Evolutionary conservation across 2,329 filamentous ascomycete genomes (phyloP), one percentile per base, ranked within the genome.

Genomic region (Fusarium zealandicum): DNA sequence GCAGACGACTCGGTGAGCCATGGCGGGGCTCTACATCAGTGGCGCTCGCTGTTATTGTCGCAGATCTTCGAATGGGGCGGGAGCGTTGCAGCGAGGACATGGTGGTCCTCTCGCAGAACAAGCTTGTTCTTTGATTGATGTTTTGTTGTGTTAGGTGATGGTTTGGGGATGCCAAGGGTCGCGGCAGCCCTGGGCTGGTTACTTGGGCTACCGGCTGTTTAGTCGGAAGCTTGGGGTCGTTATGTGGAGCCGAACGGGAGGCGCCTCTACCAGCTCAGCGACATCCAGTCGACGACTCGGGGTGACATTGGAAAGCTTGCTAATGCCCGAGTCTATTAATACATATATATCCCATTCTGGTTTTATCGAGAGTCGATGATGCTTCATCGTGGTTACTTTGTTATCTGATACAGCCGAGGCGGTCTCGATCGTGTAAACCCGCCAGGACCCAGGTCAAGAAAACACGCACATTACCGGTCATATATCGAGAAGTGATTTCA

Each of bases 1-100:
- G 80, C 27, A 83, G 71, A 32, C 80, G 76, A 64, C 77, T 83
- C 2, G 81, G 80, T 9, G 81, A 83, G 14, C 61, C 66, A 61
- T 69, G 76, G 51, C 76, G 72, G 20, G 67, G 50, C 32, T 70
- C 69, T 56, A 45, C 56, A 28, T 65, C 63, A 13, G 61, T 27
- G 25, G 54, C 25, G 51, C 43, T 37, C 37, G 46, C 18, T 32
- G 58, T 18, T 38, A 50, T 54, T 35, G 56, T 45, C 16, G 58
- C 54, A 39, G 73, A 78, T 53, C 78, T 78, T 30, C 80, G 80
- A 50, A 83, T 61, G 3, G 82, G 82, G 14, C 79, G 76, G 25
- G 79, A 73, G 45, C 81, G 77, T 46, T 75, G 71, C 57, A 80
- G 64, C 7, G 78, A 77, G 39, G 78, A 76, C 77, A 79, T 80